Evolutionary conservation across 768 basidiomycete species (phyloP), one percentile per base, ranked within the genome.

Genomic region (Macrocybe gigantea): DNA sequence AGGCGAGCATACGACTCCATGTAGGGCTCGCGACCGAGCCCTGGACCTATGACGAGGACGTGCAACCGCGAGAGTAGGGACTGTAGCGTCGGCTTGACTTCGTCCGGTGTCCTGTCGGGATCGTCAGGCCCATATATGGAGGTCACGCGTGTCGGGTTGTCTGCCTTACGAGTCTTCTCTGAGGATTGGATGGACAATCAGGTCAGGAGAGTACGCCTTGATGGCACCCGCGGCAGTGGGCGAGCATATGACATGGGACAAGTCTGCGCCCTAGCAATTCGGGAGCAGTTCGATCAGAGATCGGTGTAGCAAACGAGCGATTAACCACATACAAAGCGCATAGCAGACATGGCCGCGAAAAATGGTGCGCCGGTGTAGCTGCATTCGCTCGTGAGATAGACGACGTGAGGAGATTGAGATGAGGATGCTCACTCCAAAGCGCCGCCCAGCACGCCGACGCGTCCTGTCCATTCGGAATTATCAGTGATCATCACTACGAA

Each of bases 281-380:
- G 14, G 41, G 34, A 22, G 40, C 44, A 35, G 34, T 36, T 49
- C 39, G 33, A 44, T 37, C 22, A 33, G 34, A 6, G 22, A 50
- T 9, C 13, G 14, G n/a, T 10, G 5, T 43, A 29, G 15, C 35
- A 32, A 14, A 11, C 9, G 41, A 37, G 31, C 22, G 33, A 41
- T 41, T 4, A 37, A 44, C 33, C 8, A 72, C 73, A 47, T 58
- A 91, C 92, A 61, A 96, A 77, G 54, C 91, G 79, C 53, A 95
- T 75, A 1, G 93, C 89, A 3, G 94, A 85, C 57, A 96, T 91
- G 33, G 92, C 83, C 4, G 93, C 88, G 62, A 97, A 98, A 75
- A 83, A 99, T 0, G 96, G 96, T 13, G 96, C 96, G 11, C 96
- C 96, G 0, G 94, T 90, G 65, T 97, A 98, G 63, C 95, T 96